phyloP scores from a whole-genome alignment of 129 eudicot genomes.

The Saposhnikovia divaricata region DNA sequence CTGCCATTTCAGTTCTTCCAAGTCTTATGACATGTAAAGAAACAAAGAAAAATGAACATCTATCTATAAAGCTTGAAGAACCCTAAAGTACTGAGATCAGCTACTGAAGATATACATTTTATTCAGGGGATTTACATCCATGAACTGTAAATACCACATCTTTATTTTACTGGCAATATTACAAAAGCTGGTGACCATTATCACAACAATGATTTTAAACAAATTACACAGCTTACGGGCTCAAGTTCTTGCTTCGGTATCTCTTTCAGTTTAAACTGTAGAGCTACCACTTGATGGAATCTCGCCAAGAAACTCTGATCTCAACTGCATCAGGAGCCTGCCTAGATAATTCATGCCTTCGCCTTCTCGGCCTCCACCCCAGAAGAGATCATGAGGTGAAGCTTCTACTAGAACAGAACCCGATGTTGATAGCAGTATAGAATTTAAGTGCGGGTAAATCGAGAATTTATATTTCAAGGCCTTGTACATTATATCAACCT shows the following conservation, averaged over 20 bases:
- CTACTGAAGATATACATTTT: not conserved
- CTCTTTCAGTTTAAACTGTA: conserved; percentile 7
- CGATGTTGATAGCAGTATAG: conserved; percentile 48
- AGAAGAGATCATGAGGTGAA: conserved; percentile 94
- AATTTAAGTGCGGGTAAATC: conserved; percentile 60
- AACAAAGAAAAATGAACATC: not conserved
- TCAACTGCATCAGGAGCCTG: conserved; percentile 80
- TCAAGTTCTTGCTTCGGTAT: not conserved
- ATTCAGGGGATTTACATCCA: not conserved
- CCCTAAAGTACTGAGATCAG: not conserved
- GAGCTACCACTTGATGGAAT: conserved; percentile 27
- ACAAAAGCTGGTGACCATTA: not conserved
- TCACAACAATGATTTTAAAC: not conserved
- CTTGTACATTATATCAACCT: conserved; percentile 70
- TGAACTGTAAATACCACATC: not conserved
- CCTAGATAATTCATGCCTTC: conserved; percentile 97
- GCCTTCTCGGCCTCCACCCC: conserved; percentile 99
- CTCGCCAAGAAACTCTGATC: conserved; percentile 74
- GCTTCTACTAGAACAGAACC: conserved; percentile 95
- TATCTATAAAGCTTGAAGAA: not conserved
- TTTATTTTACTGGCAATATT: not conserved
- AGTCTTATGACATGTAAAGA: not conserved
- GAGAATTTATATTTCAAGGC: conserved; percentile 83
- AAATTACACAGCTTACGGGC: not conserved
- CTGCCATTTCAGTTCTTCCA: not conserved